These are phyloP conservation scores for Didymella exigua DNA, from an alignment of 2,329 filamentous ascomycete genomes.

Conservation along the genomic window DNA sequence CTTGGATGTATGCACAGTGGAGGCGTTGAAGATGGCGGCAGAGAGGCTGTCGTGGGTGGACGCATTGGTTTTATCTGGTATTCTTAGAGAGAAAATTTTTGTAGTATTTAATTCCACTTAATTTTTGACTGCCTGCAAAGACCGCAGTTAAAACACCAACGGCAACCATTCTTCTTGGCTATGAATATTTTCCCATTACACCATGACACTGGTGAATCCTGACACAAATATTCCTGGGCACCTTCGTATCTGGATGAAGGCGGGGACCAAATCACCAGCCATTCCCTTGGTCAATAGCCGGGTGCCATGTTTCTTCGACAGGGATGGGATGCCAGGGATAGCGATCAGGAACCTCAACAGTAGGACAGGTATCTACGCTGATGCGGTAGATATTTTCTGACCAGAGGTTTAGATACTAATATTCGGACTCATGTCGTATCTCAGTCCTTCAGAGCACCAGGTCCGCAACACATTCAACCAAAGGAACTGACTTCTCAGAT, in stretches of 20 bases:
- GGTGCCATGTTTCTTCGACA: slow-evolving; percentile 17
- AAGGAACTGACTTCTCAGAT: not conserved
- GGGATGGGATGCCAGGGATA: slow-evolving; percentile 8
- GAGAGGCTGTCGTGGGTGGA: not conserved
- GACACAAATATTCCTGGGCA: no score
- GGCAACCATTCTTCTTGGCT: no score
- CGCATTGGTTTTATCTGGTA: not conserved
- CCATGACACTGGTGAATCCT: no score
- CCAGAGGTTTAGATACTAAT: not conserved
- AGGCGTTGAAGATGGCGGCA: not conserved
- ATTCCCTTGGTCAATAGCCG: slow-evolving; percentile 6
- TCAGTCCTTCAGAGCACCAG: not conserved
- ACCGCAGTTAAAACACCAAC: no score
- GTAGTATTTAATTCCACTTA: not conserved
- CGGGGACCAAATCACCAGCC: slow-evolving; percentile 13
- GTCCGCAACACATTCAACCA: not conserved
- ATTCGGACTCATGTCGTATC: not conserved
- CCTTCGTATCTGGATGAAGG: slow-evolving; percentile 4
- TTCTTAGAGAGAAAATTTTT: not conserved
- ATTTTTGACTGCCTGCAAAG: no score
- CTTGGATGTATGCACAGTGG: not conserved
- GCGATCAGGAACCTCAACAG: not conserved
- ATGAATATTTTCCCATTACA: no score
- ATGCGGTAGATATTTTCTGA: not conserved
- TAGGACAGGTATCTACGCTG: not conserved